Conservation (phyloP, 768 basidiomycete genomes). For the Rhodotorula sphaerocarpa region DNA sequence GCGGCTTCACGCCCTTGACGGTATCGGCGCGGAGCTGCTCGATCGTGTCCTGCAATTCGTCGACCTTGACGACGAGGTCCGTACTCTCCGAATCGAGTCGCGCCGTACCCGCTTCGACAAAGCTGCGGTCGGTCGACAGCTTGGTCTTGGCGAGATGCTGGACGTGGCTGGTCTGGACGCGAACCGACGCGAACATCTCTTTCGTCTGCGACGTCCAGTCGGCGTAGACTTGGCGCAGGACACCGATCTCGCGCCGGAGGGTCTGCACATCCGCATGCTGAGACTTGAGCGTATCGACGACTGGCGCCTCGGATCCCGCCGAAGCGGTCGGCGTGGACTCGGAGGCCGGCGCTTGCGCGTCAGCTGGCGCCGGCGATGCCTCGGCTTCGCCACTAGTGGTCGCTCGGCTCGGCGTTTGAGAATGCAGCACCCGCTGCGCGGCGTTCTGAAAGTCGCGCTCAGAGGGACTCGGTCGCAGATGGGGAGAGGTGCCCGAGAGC, state of each 20-base stretch:
- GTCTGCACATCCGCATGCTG: constrained; percentile 95
- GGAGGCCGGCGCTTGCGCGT: constrained; percentile 29
- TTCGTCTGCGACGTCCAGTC: constrained; percentile 91
- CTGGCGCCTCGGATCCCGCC: constrained; percentile 3
- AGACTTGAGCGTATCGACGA: constrained; percentile 54
- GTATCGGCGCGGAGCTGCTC: constrained; percentile 82
- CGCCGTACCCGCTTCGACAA: constrained; percentile 83
- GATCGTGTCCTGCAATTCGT: constrained; percentile 83
- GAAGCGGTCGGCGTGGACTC: constrained; percentile 46
- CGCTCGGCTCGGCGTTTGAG: neutral
- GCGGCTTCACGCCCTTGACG: constrained; percentile 77
- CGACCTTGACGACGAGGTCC: constrained; percentile 80
- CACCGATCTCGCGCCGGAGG: constrained; percentile 80
- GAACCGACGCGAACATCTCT: constrained; percentile 65
- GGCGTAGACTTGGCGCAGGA: constrained; percentile 88
- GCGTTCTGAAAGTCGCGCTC: constrained; percentile 35
- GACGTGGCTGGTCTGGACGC: constrained; percentile 76
- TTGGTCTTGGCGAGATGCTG: constrained; percentile 72
- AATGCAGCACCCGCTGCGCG: constrained; percentile 24
- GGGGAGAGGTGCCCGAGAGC: constrained; percentile 29
- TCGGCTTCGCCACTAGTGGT: neutral
- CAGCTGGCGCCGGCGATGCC: neutral
- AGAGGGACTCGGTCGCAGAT: neutral
- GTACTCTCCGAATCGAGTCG: constrained; percentile 84
- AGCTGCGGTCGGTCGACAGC: constrained; percentile 75